Conservation (phyloP, 2,329 filamentous ascomycete species). For the Orbilia brochopaga region DNA sequence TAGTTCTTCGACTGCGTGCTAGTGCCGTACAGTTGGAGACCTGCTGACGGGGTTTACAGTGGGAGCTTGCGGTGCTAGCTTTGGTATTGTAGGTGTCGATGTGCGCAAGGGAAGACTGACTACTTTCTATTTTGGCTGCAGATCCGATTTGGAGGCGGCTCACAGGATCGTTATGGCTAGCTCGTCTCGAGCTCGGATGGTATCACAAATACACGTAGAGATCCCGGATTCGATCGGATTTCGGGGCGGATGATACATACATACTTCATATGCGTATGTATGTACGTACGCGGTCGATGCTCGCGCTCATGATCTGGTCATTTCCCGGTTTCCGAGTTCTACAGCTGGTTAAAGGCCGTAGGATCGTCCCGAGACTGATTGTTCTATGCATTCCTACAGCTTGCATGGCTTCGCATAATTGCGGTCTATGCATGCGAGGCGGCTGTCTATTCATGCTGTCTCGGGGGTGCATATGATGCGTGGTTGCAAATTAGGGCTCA, state of each 20-base stretch:
- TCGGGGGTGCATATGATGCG: background rate
- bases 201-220: conserved; percentile 10
- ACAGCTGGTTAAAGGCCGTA: background rate
- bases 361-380: background rate
- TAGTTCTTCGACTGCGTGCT: conserved; percentile 1
- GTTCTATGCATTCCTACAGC: background rate
- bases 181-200: too few species aligned
- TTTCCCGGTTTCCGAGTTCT: conserved; percentile 6
- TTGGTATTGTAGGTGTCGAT: too few species aligned
- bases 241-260: background rate
- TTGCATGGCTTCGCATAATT: too few species aligned
- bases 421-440: background rate
- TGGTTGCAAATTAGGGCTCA: background rate
- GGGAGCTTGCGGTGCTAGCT: too few species aligned
- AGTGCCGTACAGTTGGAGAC: conserved; percentile 32
- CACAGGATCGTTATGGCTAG: too few species aligned
- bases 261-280: too few species aligned
- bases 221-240: conserved; percentile 11
- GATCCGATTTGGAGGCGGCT: too few species aligned
- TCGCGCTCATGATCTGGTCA: conserved; percentile 45
- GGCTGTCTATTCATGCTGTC: background rate
- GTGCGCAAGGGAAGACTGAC: too few species aligned
- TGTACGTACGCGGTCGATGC: conserved; percentile 7
- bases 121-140: too few species aligned
- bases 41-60: conserved; percentile 20